These are phyloP conservation scores for Fusarium anthophilum DNA, from an alignment of 2,329 filamentous ascomycete genomes.

Conservation along the genomic window DNA sequence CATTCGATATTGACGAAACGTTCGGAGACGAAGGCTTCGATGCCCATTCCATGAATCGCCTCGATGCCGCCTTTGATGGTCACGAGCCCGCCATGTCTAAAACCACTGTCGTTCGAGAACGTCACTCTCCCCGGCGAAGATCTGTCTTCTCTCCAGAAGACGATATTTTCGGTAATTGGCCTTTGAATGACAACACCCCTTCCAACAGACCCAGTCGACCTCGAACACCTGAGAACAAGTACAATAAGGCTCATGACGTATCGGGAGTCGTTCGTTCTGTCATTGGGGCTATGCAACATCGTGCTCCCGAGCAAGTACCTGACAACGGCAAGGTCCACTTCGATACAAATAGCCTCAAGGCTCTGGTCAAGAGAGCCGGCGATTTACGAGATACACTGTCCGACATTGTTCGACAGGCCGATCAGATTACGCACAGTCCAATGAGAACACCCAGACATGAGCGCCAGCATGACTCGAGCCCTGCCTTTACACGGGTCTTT, in stretches of 20 bases:
- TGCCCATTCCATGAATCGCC: conserved; percentile 53
- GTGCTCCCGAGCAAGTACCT: conserved; percentile 52
- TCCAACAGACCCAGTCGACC: conserved; percentile 52
- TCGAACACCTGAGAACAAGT: conserved; percentile 53
- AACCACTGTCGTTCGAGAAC: conserved; percentile 64
- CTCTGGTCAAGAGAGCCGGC: conserved; percentile 70
- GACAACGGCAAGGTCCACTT: conserved; percentile 65
- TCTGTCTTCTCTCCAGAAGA: conserved; percentile 74
- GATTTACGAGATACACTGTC: conserved; percentile 68
- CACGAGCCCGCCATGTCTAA: conserved; percentile 57
- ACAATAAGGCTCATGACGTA: conserved; percentile 49
- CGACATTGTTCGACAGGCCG: conserved; percentile 67
- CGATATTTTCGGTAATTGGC: conserved; percentile 70
- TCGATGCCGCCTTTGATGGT: conserved; percentile 55
- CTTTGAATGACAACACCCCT: conserved; percentile 49
- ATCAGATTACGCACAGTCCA: conserved; percentile 67
- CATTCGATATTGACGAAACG: conserved; percentile 54
- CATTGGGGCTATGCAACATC: conserved; percentile 71
- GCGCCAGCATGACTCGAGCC: conserved; percentile 64
- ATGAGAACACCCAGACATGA: conserved; percentile 59
- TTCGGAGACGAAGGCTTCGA: conserved; percentile 61
- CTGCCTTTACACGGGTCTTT: conserved; percentile 74
- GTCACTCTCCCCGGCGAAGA: conserved; percentile 61
- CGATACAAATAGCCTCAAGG: conserved; percentile 74
- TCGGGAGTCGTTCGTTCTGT: conserved; percentile 67